Conservation (phyloP, 345 rosid species). For the Arabis alpina region DNA sequence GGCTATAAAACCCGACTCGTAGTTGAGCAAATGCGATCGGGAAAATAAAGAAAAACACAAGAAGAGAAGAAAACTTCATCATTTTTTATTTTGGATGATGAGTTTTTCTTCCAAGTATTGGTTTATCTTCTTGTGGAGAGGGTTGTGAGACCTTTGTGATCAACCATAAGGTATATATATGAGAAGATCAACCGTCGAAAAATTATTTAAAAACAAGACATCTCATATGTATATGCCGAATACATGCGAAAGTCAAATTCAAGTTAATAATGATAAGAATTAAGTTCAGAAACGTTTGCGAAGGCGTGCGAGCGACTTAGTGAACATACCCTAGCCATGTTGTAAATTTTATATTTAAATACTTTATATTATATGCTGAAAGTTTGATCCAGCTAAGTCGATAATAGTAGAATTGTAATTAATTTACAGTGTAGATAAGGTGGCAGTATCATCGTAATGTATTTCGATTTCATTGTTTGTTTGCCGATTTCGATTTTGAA, state of each 20-base stretch:
- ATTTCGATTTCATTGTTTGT: not conserved
- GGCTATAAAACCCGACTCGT: conserved; percentile 58
- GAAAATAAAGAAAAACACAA: conserved; percentile 40
- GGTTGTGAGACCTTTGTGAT: conserved; percentile 19
- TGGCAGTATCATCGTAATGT: conserved; percentile 17
- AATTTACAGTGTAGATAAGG: conserved; percentile 13
- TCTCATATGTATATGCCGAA: not conserved
- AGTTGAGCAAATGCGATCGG: conserved; percentile 53
- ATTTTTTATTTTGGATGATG: not conserved
- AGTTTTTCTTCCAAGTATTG: conserved; percentile 12
- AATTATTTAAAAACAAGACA: not conserved
- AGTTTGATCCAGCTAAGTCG: conserved; percentile 32
- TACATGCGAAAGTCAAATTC: conserved; percentile 32
- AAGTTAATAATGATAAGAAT: conserved; percentile 9
- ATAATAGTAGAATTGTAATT: conserved; percentile 23
- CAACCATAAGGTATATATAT: conserved; percentile 28
- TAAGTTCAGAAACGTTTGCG: conserved; percentile 20
- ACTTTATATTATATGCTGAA: conserved; percentile 7
- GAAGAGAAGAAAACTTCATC: conserved; percentile 38
- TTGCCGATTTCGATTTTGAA: not conserved
- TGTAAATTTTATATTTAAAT: not conserved
- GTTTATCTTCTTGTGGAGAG: conserved; percentile 18
- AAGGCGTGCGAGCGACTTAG: conserved; percentile 42
- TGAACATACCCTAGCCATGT: conserved; percentile 34
- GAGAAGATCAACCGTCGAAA: conserved; percentile 19